Evolutionary conservation across 2,329 filamentous ascomycete species (phyloP), one percentile per base, ranked within the genome.

Genomic region (Nakataea oryzae): DNA sequence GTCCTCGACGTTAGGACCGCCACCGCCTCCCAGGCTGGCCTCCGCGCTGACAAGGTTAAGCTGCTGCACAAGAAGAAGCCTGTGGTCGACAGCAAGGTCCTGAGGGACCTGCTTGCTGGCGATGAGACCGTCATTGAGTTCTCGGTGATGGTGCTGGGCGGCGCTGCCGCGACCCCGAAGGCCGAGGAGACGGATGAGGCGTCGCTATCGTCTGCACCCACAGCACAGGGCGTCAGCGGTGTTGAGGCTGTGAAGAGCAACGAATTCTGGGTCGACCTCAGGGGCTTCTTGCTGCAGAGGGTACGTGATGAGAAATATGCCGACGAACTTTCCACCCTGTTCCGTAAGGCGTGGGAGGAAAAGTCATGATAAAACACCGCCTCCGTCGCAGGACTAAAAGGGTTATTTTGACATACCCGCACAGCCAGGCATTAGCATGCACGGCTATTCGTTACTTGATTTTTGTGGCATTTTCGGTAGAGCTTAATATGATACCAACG

Each of bases 41-140:
- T 90, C 63, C 81, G 86, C 3, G 75, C 84, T n/a, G 85, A 88
- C 54, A 96, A 96, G 79, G 85, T 97, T 72, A 92, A 93, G 77
- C 76, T 99, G 12, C 77, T 99, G 65, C 84, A 88, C 71, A 90
- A 90, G 74, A 96, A 95, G 79, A 96, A 96, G 74, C 93, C 93
- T 0, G 84, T 91, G 0, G 72, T 82, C 0, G 91, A 96, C 70
- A 85, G 81, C 67, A 95, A 93, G 77, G 86, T 89, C 0, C 75
- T 97, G 7, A 84, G 84, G 62, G 93, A 96, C 63, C 71, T 96
- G 0, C 67, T 93, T 1, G 80, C 79, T 0, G 67, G 92, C 3
- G 84, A 83, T 57, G 79, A 76, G 30, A 79, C 67, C 67, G 74
- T 68, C 1, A 79, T 93, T 0, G 92, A 96, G 73, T 87, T 97